A percentile compares a stretch with the other conserved stretches of the same genome.
These are phyloP conservation scores for Lichtheimia ramosa DNA, from an alignment of 371 early-diverging fungal genomes.

Conservation along the genomic window DNA sequence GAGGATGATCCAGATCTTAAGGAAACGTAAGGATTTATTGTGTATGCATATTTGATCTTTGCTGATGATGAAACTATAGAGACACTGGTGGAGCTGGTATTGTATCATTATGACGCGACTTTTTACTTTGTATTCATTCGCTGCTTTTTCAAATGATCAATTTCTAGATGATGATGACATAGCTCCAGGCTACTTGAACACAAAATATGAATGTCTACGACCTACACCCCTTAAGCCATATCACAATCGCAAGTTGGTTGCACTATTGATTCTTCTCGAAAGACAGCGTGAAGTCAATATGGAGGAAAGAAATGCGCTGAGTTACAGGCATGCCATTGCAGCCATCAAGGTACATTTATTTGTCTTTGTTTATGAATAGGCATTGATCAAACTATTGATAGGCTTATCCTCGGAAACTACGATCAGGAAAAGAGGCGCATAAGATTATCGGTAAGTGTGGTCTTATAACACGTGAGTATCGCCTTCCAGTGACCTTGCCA, in stretches of 20 bases:
- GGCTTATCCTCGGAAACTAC: slow-evolving; percentile 49
- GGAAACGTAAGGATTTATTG: too few relatives aligned
- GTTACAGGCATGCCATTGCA: slow-evolving; percentile 50
- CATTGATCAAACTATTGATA: background rate
- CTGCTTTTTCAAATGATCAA: too few relatives aligned
- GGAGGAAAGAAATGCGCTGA: slow-evolving; percentile 41
- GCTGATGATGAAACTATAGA: too few relatives aligned
- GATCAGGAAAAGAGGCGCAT: slow-evolving; percentile 38
- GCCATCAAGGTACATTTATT: slow-evolving; percentile 39
- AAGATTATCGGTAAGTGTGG: slow-evolving; percentile 39
- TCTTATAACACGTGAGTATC: background rate
- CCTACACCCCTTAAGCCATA: slow-evolving; percentile 42
- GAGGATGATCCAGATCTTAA: slow-evolving; percentile 2
- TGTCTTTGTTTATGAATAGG: background rate
- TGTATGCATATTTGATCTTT: too few relatives aligned
- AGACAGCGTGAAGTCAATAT: slow-evolving; percentile 30
- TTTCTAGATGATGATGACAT: slow-evolving; percentile 4
- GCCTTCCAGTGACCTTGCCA: background rate
- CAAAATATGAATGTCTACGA: slow-evolving; percentile 45
- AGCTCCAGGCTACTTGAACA: slow-evolving; percentile 34
- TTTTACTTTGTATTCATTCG: too few relatives aligned
- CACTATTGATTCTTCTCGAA: slow-evolving; percentile 38
- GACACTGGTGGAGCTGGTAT: too few relatives aligned
- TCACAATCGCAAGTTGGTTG: slow-evolving; percentile 37
- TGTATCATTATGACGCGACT: too few relatives aligned